phyloP scores from a whole-genome alignment of 176 grass and related monocot genomes.

The Cenchrus fungigraminus region DNA sequence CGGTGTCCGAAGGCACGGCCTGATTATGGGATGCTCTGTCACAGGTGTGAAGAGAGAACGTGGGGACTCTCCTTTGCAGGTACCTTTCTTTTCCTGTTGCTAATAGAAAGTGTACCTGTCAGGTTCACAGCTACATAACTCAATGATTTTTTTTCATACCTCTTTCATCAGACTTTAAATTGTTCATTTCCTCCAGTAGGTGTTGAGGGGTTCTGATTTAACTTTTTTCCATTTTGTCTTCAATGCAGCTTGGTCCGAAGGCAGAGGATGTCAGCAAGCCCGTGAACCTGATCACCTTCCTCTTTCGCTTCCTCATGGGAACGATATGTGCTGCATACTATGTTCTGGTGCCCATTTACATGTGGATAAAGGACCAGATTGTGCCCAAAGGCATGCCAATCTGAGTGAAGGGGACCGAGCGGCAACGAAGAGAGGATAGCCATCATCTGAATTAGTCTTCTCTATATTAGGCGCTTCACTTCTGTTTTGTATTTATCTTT shows the following conservation, averaged over 20 bases:
- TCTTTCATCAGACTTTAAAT: background rate
- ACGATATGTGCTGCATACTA: constrained; percentile 79
- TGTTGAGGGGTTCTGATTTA: background rate
- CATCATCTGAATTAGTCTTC: constrained; percentile 46
- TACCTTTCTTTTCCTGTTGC: background rate
- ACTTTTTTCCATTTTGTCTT: background rate
- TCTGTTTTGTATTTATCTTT: constrained; percentile 44
- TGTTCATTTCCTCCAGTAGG: background rate
- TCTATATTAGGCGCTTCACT: constrained; percentile 49
- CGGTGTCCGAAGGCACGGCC: constrained; percentile 83
- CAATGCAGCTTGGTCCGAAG: constrained; percentile 83
- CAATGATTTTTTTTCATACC: background rate
- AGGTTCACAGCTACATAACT: background rate
- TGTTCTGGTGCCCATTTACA: constrained; percentile 95
- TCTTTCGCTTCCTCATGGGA: constrained; percentile 73
- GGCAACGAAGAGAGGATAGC: constrained; percentile 33
- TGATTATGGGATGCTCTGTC: constrained; percentile 95
- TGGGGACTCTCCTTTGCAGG: constrained; percentile 85
- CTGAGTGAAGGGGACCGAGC: constrained; percentile 42
- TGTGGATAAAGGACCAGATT: constrained; percentile 99
- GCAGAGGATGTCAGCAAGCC: constrained; percentile 80
- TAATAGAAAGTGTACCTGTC: background rate
- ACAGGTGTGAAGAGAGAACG: constrained; percentile 73
- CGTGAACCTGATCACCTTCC: constrained; percentile 75
- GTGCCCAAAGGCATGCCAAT: constrained; percentile 92